phyloP scores from a whole-genome alignment of 306 rosid species.

The Vigna trinervia region DNA sequence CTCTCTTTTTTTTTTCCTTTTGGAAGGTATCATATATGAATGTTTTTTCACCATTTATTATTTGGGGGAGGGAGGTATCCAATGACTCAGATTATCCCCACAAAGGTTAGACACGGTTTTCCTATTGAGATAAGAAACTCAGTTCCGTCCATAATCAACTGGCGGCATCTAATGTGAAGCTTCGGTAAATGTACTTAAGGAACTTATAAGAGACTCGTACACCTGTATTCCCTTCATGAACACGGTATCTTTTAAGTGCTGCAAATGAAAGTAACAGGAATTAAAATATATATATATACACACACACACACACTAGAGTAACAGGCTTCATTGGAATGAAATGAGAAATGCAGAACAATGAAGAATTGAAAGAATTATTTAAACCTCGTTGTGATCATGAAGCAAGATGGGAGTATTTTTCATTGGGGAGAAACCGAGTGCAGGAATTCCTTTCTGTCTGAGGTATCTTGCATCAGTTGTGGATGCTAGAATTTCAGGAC shows the following conservation, averaged over 20 bases:
- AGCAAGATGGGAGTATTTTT: conserved; percentile 83
- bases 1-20: neutral
- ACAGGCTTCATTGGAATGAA: conserved; percentile 1
- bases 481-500: conserved; percentile 84
- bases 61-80: neutral
- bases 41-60: neutral
- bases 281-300: neutral
- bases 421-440: conserved; percentile 95
- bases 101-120: neutral
- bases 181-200: conserved; percentile 69
- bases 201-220: conserved; percentile 84
- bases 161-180: conserved; percentile 42
- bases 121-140: neutral
- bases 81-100: neutral
- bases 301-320: neutral
- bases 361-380: conserved; percentile 26
- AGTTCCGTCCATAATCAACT: conserved; percentile 7
- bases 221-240: conserved; percentile 79
- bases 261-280: conserved; percentile 43
- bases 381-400: conserved; percentile 96
- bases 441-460: conserved; percentile 82
- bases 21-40: neutral
- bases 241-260: conserved; percentile 75
- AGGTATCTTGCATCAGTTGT: conserved; percentile 78
- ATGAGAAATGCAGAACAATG: neutral